Conservation (phyloP, 2,329 filamentous ascomycete genomes). For the Aspergillus flavus region DNA sequence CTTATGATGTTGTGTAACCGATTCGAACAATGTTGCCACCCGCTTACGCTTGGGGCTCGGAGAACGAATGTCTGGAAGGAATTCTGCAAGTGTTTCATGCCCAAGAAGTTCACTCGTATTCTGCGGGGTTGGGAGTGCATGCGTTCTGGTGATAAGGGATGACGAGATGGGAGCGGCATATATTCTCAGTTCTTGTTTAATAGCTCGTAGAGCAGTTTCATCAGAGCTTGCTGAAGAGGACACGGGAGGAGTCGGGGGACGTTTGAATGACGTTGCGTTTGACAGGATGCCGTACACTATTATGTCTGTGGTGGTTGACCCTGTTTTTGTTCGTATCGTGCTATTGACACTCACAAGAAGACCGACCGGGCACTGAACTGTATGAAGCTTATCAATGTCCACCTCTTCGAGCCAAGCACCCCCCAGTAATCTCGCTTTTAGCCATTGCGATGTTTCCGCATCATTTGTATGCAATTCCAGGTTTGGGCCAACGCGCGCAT, state of each 20-base stretch:
- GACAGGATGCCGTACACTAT: constrained; percentile 44
- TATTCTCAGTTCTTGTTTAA: constrained; percentile 36
- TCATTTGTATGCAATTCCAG: constrained; percentile 43
- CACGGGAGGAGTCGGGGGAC: constrained; percentile 39
- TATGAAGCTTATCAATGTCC: constrained; percentile 30
- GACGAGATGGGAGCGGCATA: constrained; percentile 41
- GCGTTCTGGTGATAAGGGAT: constrained; percentile 35
- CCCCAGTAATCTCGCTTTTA: constrained; percentile 40
- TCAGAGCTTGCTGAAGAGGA: constrained; percentile 33
- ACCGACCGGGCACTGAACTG: constrained; percentile 43
- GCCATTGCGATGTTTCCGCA: constrained; percentile 39
- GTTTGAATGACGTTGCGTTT: constrained; percentile 27
- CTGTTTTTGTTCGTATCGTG: constrained; percentile 18
- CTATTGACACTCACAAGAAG: constrained; percentile 38
- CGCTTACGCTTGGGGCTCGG: constrained; percentile 47
- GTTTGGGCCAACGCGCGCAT: constrained; percentile 42
- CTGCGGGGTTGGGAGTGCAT: constrained; percentile 36
- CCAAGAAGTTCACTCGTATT: constrained; percentile 20
- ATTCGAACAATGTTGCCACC: constrained; percentile 46
- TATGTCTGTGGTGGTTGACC: constrained; percentile 36
- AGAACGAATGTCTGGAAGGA: constrained; percentile 41
- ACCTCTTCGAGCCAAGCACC: constrained; percentile 38
- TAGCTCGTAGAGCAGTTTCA: constrained; percentile 11
- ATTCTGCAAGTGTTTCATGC: constrained; percentile 33
- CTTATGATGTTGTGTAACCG: constrained; percentile 44